Percentiles rank a stretch among this genome's conserved stretches.
Conservation (phyloP, 2,329 filamentous ascomycete genomes). For the Fusarium bactridioides region DNA sequence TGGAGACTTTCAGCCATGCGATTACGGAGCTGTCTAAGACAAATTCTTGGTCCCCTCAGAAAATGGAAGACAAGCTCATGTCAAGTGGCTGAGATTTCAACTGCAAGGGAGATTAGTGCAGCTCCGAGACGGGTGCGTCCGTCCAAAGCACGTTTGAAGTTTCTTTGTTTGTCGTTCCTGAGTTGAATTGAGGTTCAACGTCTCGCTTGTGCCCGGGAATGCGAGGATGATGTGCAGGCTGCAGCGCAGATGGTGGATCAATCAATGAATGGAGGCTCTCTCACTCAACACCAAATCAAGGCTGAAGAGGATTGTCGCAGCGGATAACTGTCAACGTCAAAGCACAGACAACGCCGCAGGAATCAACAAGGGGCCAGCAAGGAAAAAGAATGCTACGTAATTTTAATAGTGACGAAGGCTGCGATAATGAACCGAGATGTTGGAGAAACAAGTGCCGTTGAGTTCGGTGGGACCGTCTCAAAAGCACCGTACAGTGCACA, state of each 20-base stretch:
- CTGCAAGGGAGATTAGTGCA: constrained; percentile 22
- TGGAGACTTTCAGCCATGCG: constrained; percentile 2
- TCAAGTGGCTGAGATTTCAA: constrained; percentile 1
- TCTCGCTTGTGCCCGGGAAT: constrained; percentile 21
- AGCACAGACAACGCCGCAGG: neutral
- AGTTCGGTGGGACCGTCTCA: constrained; percentile 27
- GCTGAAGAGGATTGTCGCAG: neutral
- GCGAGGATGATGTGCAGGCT: constrained; percentile 27
- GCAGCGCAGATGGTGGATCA: constrained; percentile 15
- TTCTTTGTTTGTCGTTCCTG: constrained; percentile 13
- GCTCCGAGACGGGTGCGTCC: constrained; percentile 14
- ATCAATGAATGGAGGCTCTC: neutral
- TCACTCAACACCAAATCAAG: neutral
- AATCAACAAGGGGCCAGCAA: constrained; percentile 6
- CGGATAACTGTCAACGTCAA: neutral
- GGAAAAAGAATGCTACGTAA: constrained; percentile 33
- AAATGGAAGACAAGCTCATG: constrained; percentile 2
- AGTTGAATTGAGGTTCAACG: neutral
- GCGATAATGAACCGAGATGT: constrained; percentile 34
- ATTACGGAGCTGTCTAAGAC: constrained; percentile 31
- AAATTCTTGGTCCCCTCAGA: constrained; percentile 1
- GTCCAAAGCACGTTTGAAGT: constrained; percentile 8
- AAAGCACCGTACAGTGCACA: constrained; percentile 22
- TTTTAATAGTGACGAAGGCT: constrained; percentile 26
- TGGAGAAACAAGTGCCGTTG: constrained; percentile 39